Percentiles rank a stretch among this genome's conserved stretches.
phyloP scores from a whole-genome alignment of 1,284 basidiomycete genomes.

The Coniferiporia sulphurascens region DNA sequence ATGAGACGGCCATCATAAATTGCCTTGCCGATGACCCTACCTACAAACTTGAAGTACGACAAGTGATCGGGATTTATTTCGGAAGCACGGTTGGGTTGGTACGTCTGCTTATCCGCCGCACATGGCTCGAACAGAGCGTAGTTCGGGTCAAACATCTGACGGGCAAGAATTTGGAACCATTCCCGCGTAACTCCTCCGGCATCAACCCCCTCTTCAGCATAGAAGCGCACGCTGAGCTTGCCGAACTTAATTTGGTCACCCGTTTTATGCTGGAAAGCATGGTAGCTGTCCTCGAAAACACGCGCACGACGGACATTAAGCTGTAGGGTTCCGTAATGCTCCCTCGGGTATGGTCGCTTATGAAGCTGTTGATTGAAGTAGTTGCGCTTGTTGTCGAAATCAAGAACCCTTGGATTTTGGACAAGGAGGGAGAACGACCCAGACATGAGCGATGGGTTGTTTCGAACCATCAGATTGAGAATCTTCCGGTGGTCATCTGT shows the following conservation, averaged over 20 bases:
- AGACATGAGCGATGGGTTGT: conserved; percentile 96
- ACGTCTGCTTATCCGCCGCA: conserved; percentile 89
- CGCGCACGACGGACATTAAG: conserved; percentile 90
- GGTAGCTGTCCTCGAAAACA: conserved; percentile 97
- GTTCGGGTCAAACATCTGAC: conserved; percentile 99
- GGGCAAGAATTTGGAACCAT: conserved; percentile 97
- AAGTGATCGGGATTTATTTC: conserved; percentile 94
- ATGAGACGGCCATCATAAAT: conserved; percentile 94
- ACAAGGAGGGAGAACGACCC: conserved; percentile 97
- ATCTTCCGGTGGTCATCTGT: conserved; percentile 94
- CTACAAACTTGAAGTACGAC: conserved; percentile 98
- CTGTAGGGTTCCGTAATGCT: conserved; percentile 82
- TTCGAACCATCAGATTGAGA: conserved; percentile 95
- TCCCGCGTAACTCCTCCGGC: conserved; percentile 97
- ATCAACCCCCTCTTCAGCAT: conserved; percentile 97
- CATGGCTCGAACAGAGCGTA: conserved; percentile 98
- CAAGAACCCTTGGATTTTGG: conserved; percentile 93
- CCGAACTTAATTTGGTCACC: conserved; percentile 98
- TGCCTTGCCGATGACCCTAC: conserved; percentile 94
- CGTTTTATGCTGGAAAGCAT: conserved; percentile 82
- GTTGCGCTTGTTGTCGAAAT: conserved; percentile 99
- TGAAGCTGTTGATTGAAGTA: conserved; percentile 98
- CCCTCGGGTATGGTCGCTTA: conserved; percentile 73
- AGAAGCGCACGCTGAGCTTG: conserved; percentile 95
- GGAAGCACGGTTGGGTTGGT: conserved; percentile 95